Percentiles rank a stretch among this genome's conserved stretches.
Conservation (phyloP, 805 yeast genomes). For the Teunomyces aglyptinius region DNA sequence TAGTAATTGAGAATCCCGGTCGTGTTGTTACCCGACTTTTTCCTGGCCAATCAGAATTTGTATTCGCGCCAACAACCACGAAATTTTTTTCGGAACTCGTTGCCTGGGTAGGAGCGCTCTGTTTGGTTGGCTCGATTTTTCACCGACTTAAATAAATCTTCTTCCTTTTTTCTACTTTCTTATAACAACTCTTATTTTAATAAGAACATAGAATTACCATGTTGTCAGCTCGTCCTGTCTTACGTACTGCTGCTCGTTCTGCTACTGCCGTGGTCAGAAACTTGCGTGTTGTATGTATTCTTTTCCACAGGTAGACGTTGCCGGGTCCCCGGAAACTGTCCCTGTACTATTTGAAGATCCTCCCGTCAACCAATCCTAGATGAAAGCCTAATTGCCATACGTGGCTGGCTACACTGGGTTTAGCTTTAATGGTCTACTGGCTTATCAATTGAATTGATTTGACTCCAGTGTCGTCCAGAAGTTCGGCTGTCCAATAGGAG, state of each 20-base stretch:
- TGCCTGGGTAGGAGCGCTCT: conserved; percentile 4
- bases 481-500: conserved; percentile 2
- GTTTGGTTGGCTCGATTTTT: conserved; percentile 6
- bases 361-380: not conserved
- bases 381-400: not conserved
- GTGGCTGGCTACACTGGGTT: not conserved
- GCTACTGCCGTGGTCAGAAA: conserved; percentile 43
- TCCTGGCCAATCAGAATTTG: conserved; percentile 11
- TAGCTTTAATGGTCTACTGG: not conserved
- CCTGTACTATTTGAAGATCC: not conserved
- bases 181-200: conserved; percentile 16
- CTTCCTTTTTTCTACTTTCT: conserved; percentile 10
- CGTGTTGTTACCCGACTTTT: conserved; percentile 8
- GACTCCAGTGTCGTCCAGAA: not conserved
- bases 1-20: not conserved
- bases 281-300: conserved; percentile 28
- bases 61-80: conserved; percentile 4
- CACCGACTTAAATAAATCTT: conserved; percentile 8
- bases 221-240: conserved; percentile 84
- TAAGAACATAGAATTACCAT: conserved; percentile 36
- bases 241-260: conserved; percentile 82
- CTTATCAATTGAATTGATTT: conserved; percentile 1
- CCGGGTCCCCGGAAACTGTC: conserved; percentile 1
- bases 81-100: conserved; percentile 6
- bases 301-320: not conserved